These are phyloP conservation scores for Sphagnum tenellum DNA, from an alignment of 225 moss, liverwort and hornwort species.

Conservation along the genomic window DNA sequence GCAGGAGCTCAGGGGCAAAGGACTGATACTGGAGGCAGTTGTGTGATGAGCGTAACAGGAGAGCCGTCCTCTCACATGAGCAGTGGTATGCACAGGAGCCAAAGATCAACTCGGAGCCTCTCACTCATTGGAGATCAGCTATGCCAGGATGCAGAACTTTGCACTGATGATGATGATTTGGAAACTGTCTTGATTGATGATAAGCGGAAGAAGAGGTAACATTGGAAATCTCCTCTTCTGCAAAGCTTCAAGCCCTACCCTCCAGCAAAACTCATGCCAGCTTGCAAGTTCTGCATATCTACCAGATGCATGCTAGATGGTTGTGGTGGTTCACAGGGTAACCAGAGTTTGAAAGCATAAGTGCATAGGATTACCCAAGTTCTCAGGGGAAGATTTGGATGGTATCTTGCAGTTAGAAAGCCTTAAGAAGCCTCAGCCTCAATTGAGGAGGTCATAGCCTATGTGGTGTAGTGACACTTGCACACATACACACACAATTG, in stretches of 20 bases:
- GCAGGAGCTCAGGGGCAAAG: slow-evolving; percentile 5
- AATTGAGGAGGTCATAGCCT: too few relatives aligned
- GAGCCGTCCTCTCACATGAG: slow-evolving; percentile 28
- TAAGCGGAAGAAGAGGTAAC: slow-evolving; percentile 35
- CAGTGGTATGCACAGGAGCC: slow-evolving; percentile 21
- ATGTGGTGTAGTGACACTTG: too few relatives aligned
- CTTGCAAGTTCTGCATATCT: too few relatives aligned
- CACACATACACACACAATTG: too few relatives aligned
- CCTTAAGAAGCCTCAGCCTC: too few relatives aligned
- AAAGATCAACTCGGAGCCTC: slow-evolving; percentile 15
- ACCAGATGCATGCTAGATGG: too few relatives aligned
- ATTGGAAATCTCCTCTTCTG: neutral
- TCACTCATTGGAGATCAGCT: slow-evolving; percentile 9
- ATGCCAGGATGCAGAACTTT: slow-evolving; percentile 7
- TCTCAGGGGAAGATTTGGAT: too few relatives aligned
- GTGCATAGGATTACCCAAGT: too few relatives aligned
- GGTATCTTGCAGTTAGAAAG: too few relatives aligned
- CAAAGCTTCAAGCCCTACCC: neutral
- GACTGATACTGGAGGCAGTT: slow-evolving; percentile 14
- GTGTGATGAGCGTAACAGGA: slow-evolving; percentile 20
- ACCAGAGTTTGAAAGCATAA: too few relatives aligned
- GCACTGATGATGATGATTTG: slow-evolving; percentile 26
- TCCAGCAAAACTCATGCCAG: too few relatives aligned
- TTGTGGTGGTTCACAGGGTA: too few relatives aligned
- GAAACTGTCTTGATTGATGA: slow-evolving; percentile 21